Evolutionary conservation across 2,329 filamentous ascomycete species (phyloP), one percentile per base, ranked within the genome.

Genomic region (Neurospora crassa): DNA sequence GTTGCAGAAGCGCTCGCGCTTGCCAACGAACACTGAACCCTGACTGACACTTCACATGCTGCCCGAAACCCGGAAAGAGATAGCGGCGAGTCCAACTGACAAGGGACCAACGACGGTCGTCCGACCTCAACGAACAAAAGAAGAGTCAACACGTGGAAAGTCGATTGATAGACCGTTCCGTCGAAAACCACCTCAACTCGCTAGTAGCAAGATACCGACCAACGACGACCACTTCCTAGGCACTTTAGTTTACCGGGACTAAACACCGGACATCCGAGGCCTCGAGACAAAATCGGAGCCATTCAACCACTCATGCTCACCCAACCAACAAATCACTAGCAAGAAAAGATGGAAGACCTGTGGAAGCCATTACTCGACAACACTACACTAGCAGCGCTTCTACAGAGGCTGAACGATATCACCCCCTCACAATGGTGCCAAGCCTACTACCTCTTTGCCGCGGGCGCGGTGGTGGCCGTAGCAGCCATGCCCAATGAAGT

Each of bases 361-460:
- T 47, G 47, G 47, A 53, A 29, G 12, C 12, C 47, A 29, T 29
- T 53, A 16, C 47, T 29, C 47, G 47, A 53, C 47, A 53, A 29
- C 29, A 34, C 16, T 11, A 16, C 24, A 10, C 14, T 63, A 18
- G 53, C 53, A 63, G 29, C 29, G 2, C 1, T n/a, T 5, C 29
- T 10, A n/a, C 47, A 29, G n/a, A 42, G 47, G 16, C 41, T 74
- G 5, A 67, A 40, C 11, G 20, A 47, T n/a, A 42, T 72, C 71
- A 70, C 70, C 11, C 80, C 80, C 1, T 76, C 79, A 5, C 72
- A 75, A 70, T 78, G 76, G 73, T 86, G 84, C 73, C 86, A 86
- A 75, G 75, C 80, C 34, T 84, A 84, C 76, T 88, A 86, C 76
- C 76, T 84, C 45, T 74, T 84, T 67, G 78, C 83, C 3, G 79